phyloP scores from a whole-genome alignment of 805 yeast species.

The Schizosaccharomyces osmophilus region DNA sequence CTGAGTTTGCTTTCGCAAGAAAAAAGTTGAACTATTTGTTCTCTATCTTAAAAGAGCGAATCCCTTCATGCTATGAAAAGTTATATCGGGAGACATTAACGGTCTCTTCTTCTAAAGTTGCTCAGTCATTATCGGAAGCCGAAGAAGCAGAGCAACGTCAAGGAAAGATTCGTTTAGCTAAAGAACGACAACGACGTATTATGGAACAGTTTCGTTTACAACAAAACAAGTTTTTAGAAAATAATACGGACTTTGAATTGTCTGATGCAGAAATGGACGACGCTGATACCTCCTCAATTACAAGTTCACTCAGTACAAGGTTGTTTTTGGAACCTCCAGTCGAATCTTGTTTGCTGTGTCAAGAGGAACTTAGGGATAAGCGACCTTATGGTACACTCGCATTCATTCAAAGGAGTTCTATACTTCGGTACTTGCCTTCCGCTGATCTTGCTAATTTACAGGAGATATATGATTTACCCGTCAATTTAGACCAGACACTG shows the following conservation, averaged over 20 bases:
- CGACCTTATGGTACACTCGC: slow-evolving; percentile 59
- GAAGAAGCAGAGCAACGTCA: slow-evolving; percentile 12
- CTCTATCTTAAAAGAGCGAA: not conserved
- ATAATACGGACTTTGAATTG: slow-evolving; percentile 19
- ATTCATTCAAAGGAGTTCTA: slow-evolving; percentile 20
- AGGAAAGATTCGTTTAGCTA: slow-evolving; percentile 42
- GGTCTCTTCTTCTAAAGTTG: not conserved
- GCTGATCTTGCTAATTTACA: slow-evolving; percentile 38
- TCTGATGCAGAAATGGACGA: slow-evolving; percentile 6
- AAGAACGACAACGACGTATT: slow-evolving; percentile 41
- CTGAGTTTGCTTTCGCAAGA: not conserved
- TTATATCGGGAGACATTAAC: not conserved
- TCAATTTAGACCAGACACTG: slow-evolving; percentile 15
- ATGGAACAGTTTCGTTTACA: slow-evolving; percentile 60
- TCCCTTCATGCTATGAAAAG: not conserved
- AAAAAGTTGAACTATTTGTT: not conserved
- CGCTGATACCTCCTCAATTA: not conserved
- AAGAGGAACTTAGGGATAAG: slow-evolving; percentile 39
- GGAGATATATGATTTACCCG: slow-evolving; percentile 32
- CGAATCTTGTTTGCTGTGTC: slow-evolving; percentile 58
- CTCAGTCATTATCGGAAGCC: not conserved
- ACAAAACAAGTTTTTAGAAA: slow-evolving; percentile 48
- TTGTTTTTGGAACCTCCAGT: slow-evolving; percentile 25
- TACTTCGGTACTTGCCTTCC: not conserved
- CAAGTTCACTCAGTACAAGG: slow-evolving; percentile 17